phyloP scores from a whole-genome alignment of 495 filamentous ascomycete species.

The Podospora pseudocomata region DNA sequence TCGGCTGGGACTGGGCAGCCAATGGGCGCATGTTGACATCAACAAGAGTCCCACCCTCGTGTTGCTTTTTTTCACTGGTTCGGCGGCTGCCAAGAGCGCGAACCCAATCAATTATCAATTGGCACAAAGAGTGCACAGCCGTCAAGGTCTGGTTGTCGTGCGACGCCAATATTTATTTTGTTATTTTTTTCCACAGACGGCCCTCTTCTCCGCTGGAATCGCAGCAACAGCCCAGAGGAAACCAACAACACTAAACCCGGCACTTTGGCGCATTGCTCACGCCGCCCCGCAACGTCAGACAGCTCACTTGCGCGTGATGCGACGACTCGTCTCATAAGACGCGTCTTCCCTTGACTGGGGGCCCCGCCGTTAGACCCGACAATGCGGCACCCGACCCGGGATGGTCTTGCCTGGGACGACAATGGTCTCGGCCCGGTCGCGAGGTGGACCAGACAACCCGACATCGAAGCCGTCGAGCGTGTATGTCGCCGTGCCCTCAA shows the following conservation, averaged over 20 bases:
- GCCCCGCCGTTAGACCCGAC: constrained; percentile 2
- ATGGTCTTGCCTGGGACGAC: constrained; percentile 30
- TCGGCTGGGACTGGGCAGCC: background rate
- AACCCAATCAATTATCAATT: constrained; percentile 9
- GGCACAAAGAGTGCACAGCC: background rate
- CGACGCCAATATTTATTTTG: background rate
- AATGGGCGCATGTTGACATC: constrained; percentile 7
- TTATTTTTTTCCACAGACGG: background rate
- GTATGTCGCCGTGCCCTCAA: constrained; percentile 28
- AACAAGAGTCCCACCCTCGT: background rate
- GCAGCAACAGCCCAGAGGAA: background rate
- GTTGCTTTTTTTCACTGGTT: constrained; percentile 7
- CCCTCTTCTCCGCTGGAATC: background rate
- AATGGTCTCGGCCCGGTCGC: constrained; percentile 25
- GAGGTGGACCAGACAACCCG: constrained; percentile 32
- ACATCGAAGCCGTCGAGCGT: constrained; percentile 26
- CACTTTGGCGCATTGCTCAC: background rate
- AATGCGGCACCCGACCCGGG: constrained; percentile 27
- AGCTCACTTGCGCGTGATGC: background rate
- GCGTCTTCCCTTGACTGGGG: constrained; percentile 1
- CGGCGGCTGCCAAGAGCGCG: background rate
- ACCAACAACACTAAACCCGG: background rate
- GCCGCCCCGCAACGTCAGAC: background rate
- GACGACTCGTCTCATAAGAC: constrained; percentile 4
- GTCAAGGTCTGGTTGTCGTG: background rate